These are phyloP conservation scores for Lasiodiplodia sp. DNA, from an alignment of 2,329 filamentous ascomycete species.

Conservation along the genomic window DNA sequence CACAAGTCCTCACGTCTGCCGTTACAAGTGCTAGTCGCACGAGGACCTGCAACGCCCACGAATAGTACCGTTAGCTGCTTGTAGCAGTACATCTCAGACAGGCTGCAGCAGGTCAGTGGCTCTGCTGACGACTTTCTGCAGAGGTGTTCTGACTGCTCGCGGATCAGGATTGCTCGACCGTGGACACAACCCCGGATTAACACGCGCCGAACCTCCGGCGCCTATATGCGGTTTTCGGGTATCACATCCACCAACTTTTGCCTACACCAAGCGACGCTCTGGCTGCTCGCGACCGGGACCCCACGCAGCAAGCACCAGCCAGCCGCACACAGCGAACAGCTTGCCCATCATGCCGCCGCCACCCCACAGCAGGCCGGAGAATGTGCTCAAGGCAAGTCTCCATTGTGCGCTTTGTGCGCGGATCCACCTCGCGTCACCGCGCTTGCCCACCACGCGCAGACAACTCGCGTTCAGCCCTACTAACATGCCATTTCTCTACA, in stretches of 20 bases:
- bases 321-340: slow-evolving; percentile 33
- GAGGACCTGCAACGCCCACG: slow-evolving; percentile 16
- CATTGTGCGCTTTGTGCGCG: slow-evolving; percentile 29
- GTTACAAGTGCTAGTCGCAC: background rate
- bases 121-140: slow-evolving; percentile 18
- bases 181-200: background rate
- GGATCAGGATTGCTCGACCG: background rate
- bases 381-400: slow-evolving; percentile 78
- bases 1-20: background rate
- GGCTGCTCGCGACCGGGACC: slow-evolving; percentile 28
- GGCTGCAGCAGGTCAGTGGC: slow-evolving; percentile 1
- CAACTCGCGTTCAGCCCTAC: slow-evolving; percentile 20
- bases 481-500: slow-evolving; percentile 40
- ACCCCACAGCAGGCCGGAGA: slow-evolving; percentile 97
- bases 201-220: background rate
- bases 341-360: slow-evolving; percentile 82
- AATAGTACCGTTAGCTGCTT: slow-evolving; percentile 9
- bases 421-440: slow-evolving; percentile 35
- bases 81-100: background rate
- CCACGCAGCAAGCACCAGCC: slow-evolving; percentile 30
- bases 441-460: slow-evolving; percentile 13
- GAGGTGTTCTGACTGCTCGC: background rate
- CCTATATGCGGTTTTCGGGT: background rate
- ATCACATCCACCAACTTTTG: slow-evolving; percentile 17
- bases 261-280: slow-evolving; percentile 29